Evolutionary conservation across 192 early-diverging fungal genomes (phyloP), one percentile per base, ranked within the genome.

Genomic region (Rhizoclosmatium globosum): DNA sequence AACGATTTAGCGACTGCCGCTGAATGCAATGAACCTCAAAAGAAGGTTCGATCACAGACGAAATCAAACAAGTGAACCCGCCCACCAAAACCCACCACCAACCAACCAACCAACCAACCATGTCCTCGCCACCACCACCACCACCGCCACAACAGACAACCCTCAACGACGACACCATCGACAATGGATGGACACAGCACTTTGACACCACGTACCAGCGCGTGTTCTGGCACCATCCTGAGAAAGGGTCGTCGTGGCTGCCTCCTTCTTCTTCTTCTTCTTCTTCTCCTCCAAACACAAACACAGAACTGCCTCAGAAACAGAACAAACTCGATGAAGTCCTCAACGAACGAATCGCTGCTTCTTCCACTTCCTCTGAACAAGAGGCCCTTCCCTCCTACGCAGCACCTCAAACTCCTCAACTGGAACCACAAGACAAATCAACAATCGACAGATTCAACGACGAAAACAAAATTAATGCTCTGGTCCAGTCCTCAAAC

Each of bases 161-260:
- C 31, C 31, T 31, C 31, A 31, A 31, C 31, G 31, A 31, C 31
- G 31, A 31, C 31, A 31, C 31, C 31, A 31, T 31, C 31, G 31
- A 31, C 31, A 31, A 31, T 21, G 72, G 59, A 59, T 74, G 72
- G 72, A 74, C 72, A 4, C n/a, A 44, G n/a, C 72, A 74, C 59
- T 62, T 62, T 23, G 59, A 74, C 72, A n/a, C 4, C 41, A 9
- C 4, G 39, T 74, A 74, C 31, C n/a, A 62, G 42, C 17, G 41
- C 11, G 43, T 46, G n/a, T 74, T 62, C 72, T 74, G 62, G 58
- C 9, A n/a, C 15, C 72, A 74, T 47, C 58, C 72, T 0, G 56
- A n/a, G 15, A 11, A 46, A 56, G 59, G 59, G 17, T 42, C 45
- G 13, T 59, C 39, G 2, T 74, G 72, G 72, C 58, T 62, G 31